These are phyloP conservation scores for Ogataea populi-albae DNA, from an alignment of 805 yeast genomes.

Conservation along the genomic window DNA sequence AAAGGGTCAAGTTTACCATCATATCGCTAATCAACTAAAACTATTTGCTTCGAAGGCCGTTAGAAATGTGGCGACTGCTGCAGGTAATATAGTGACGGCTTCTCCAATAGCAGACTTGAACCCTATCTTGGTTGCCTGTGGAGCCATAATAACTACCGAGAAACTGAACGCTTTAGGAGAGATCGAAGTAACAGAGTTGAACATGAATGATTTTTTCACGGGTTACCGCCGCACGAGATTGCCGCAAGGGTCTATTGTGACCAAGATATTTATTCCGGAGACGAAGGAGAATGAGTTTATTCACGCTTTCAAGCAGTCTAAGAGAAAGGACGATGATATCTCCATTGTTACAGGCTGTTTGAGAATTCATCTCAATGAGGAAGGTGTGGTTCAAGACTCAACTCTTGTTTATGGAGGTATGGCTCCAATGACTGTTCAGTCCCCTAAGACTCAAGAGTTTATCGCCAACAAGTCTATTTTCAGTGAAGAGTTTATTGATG, in stretches of 20 bases:
- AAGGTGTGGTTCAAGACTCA: slow-evolving; percentile 28
- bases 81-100: slow-evolving; percentile 49
- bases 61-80: slow-evolving; percentile 48
- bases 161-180: slow-evolving; percentile 28
- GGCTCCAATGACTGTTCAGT: slow-evolving; percentile 44
- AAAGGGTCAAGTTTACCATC: slow-evolving; percentile 35
- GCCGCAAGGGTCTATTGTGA: slow-evolving; percentile 35
- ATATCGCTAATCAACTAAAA: slow-evolving; percentile 41
- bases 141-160: slow-evolving; percentile 38
- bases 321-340: slow-evolving; percentile 49
- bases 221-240: slow-evolving; percentile 42
- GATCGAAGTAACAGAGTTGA: slow-evolving; percentile 22
- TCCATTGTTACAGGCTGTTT: slow-evolving; percentile 46
- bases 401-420: slow-evolving; percentile 46
- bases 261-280: slow-evolving; percentile 40
- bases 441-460: slow-evolving; percentile 33
- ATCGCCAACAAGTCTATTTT: slow-evolving; percentile 26
- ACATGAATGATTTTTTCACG: slow-evolving; percentile 41
- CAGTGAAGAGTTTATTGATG: slow-evolving; percentile 29
- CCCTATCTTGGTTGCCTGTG: slow-evolving; percentile 43
- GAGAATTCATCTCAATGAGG: slow-evolving; percentile 25
- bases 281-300: slow-evolving; percentile 36
- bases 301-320: slow-evolving; percentile 43
- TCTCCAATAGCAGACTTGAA: slow-evolving; percentile 49
- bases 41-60: slow-evolving; percentile 49